Evolutionary conservation across 805 yeast species (phyloP).

Genomic region (Nakazawaea anatomiae): DNA sequence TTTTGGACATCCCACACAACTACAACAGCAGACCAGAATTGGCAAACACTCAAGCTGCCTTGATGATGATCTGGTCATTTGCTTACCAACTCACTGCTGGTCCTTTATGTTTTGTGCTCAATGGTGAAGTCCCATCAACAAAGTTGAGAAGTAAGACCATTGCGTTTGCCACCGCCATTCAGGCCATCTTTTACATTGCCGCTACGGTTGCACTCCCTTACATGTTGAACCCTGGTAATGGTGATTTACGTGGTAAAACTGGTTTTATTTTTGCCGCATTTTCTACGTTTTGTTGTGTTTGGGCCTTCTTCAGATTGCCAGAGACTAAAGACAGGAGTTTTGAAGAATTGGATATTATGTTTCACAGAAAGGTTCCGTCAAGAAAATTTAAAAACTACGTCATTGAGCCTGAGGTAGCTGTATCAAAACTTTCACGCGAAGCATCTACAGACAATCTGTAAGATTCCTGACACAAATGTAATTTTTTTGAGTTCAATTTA

Average conservation of each 20-base stretch:
- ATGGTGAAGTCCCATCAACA: conserved; percentile 35
- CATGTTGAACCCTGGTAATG: conserved; percentile 37
- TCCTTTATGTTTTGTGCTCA: conserved; percentile 34
- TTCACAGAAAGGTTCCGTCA: conserved; percentile 25
- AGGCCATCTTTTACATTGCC: conserved; percentile 25
- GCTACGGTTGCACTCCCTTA: conserved; percentile 28
- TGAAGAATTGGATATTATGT: conserved; percentile 30
- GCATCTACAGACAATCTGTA: too few species aligned
- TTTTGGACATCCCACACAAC: conserved; percentile 23
- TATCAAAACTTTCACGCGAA: neutral
- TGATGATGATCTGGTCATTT: conserved; percentile 39
- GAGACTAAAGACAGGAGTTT: conserved; percentile 34
- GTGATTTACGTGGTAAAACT: conserved; percentile 40
- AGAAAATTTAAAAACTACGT: conserved; percentile 32
- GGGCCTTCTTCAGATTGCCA: conserved; percentile 31
- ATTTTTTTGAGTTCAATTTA: too few species aligned
- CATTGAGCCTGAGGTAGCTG: neutral
- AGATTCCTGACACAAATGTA: neutral
- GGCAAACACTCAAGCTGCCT: conserved; percentile 40
- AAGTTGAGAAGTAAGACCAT: conserved; percentile 35
- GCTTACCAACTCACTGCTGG: conserved; percentile 32
- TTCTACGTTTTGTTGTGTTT: conserved; percentile 13
- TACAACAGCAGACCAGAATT: conserved; percentile 16
- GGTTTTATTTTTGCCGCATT: conserved; percentile 39
- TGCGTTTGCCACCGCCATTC: conserved; percentile 31